Percentiles rank a stretch among this genome's conserved stretches.
These are phyloP conservation scores for Medicago lupulina DNA, from an alignment of 306 rosid species.

Conservation along the genomic window DNA sequence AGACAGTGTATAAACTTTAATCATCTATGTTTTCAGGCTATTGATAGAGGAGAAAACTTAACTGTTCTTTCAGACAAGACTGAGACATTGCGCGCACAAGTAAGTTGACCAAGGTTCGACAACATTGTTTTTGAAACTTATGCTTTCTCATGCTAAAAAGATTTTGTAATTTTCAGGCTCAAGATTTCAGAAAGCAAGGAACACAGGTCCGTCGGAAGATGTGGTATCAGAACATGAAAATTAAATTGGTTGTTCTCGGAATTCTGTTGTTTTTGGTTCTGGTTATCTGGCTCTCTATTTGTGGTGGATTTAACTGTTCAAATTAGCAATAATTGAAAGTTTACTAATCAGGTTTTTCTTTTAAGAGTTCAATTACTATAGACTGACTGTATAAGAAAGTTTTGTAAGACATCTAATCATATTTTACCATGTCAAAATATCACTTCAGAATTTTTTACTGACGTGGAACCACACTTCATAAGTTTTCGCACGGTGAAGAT, in stretches of 20 bases:
- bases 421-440: background rate
- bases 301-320: conserved; percentile 91
- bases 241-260: conserved; percentile 82
- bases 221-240: conserved; percentile 98
- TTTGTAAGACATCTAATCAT: background rate
- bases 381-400: background rate
- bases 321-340: conserved; percentile 50
- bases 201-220: conserved; percentile 74
- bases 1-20: background rate
- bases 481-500: background rate
- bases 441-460: background rate
- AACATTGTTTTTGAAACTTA: background rate
- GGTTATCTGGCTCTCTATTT: conserved; percentile 86
- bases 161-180: conserved; percentile 65
- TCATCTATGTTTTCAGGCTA: conserved; percentile 55
- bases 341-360: conserved; percentile 31
- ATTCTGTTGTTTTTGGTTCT: conserved; percentile 72
- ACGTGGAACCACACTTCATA: background rate
- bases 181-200: conserved; percentile 68
- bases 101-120: conserved; percentile 37
- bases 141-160: conserved; percentile 32
- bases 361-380: conserved; percentile 24
- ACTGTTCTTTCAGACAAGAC: conserved; percentile 77
- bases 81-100: conserved; percentile 75
- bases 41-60: conserved; percentile 84